Conservation (phyloP, 2,329 filamentous ascomycete species). For the Exutisphaerella laricina region DNA sequence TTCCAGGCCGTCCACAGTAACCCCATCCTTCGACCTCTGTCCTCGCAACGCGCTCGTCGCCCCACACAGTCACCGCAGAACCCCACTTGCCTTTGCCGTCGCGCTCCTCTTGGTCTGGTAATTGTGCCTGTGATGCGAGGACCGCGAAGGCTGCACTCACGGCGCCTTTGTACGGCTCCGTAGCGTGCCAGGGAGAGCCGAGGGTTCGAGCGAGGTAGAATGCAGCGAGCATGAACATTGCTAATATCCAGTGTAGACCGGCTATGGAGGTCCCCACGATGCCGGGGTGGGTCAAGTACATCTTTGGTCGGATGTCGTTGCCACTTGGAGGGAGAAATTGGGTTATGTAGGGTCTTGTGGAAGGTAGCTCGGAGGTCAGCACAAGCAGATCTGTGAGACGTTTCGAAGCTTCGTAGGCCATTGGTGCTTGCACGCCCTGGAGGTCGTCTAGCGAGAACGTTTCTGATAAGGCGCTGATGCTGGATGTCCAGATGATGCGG, state of each 20-base stretch:
- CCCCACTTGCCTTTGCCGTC: conserved; percentile 75
- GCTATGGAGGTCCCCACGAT: conserved; percentile 79
- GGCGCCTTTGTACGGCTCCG: conserved; percentile 71
- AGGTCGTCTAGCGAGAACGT: conserved; percentile 64
- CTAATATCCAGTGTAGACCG: conserved; percentile 64
- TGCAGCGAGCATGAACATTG: conserved; percentile 60
- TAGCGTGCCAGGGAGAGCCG: conserved; percentile 83
- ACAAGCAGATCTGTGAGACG: conserved; percentile 76
- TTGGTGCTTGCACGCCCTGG: conserved; percentile 59
- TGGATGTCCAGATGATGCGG: conserved; percentile 82
- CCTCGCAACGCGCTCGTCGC: conserved; percentile 55
- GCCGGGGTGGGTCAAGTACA: conserved; percentile 81
- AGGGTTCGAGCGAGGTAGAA: conserved; percentile 69
- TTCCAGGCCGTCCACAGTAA: conserved; percentile 51
- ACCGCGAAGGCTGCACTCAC: conserved; percentile 72
- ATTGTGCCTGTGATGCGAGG: conserved; percentile 57
- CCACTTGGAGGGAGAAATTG: conserved; percentile 47
- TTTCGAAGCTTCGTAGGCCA: conserved; percentile 82
- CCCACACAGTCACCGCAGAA: conserved; percentile 57
- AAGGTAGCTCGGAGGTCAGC: conserved; percentile 65
- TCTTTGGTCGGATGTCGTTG: conserved; percentile 47
- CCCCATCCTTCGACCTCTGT: conserved; percentile 90
- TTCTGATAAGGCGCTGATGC: conserved; percentile 61
- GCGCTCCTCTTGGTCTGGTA: conserved; percentile 50
- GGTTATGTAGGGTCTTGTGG: conserved; percentile 52